Conservation (phyloP, 2,329 filamentous ascomycete species). For the Dactylellina parvicollis region DNA sequence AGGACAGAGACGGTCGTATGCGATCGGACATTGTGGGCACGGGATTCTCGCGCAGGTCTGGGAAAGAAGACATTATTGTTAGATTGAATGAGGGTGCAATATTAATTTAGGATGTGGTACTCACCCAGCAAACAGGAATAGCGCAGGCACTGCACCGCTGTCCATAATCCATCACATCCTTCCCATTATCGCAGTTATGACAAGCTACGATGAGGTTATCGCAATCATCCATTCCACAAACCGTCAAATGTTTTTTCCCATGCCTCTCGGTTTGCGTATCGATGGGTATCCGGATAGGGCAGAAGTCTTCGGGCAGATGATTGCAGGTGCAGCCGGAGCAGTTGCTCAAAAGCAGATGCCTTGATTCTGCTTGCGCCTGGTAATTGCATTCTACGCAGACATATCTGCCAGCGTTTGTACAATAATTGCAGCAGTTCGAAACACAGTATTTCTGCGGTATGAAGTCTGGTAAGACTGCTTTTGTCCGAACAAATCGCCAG, state of each 20-base stretch:
- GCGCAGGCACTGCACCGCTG: conserved; percentile 48
- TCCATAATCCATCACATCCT: conserved; percentile 48
- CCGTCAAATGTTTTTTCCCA: conserved; percentile 47
- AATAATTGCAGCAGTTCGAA: conserved; percentile 48
- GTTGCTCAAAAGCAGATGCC: conserved; percentile 31
- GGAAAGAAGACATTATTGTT: background rate
- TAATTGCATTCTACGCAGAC: conserved; percentile 49
- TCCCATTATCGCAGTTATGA: conserved; percentile 48
- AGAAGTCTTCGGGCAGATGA: conserved; percentile 47
- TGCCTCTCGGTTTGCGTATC: conserved; percentile 47
- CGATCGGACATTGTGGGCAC: conserved; percentile 38
- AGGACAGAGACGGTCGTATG: conserved; percentile 47
- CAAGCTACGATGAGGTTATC: conserved; percentile 44
- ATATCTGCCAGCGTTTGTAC: conserved; percentile 47
- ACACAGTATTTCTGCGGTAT: conserved; percentile 51
- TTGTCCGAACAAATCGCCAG: conserved; percentile 42
- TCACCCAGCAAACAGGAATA: conserved; percentile 48
- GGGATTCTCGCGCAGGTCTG: conserved; percentile 49
- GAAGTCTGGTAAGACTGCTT: conserved; percentile 23
- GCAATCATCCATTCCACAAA: conserved; percentile 45
- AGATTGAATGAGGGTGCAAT: background rate
- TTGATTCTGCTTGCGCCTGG: conserved; percentile 33
- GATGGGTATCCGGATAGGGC: conserved; percentile 45
- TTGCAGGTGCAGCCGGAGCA: conserved; percentile 50
- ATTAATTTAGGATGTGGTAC: background rate